Conservation (phyloP, 257 asterid genomes). For the Nicotiana otophora region DNA sequence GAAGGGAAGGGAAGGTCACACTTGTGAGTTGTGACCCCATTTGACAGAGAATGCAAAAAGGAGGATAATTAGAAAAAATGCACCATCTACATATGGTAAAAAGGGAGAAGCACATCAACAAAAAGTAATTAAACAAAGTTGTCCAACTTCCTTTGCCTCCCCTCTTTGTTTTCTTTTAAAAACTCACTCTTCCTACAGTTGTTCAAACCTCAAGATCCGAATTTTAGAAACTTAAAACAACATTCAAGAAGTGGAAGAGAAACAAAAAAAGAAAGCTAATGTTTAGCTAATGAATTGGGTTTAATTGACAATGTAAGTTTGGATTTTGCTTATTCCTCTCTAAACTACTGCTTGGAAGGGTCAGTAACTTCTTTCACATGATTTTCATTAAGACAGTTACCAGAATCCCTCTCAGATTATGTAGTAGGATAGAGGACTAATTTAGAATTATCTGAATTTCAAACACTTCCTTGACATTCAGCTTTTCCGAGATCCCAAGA, state of each 20-base stretch:
- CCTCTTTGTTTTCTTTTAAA: slow-evolving; percentile 12
- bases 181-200: background rate
- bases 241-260: background rate
- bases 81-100: slow-evolving; percentile 33
- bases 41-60: slow-evolving; percentile 29
- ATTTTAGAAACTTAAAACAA: background rate
- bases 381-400: background rate
- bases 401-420: background rate
- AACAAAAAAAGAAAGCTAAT: background rate
- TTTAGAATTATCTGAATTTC: background rate
- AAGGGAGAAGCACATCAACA: slow-evolving; percentile 22
- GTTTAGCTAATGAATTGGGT: no score
- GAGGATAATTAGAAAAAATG: slow-evolving; percentile 14
- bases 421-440: background rate
- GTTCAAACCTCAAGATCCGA: slow-evolving; percentile 19
- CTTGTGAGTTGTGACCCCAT: slow-evolving; percentile 28
- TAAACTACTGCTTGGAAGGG: background rate
- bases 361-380: background rate
- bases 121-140: slow-evolving; percentile 33
- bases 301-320: no score
- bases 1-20: slow-evolving; percentile 8
- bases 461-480: background rate
- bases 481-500: background rate
- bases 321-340: background rate
- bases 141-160: slow-evolving; percentile 16